Percentiles rank a stretch among this genome's conserved stretches.
Conservation (phyloP, 148 eudicot species). For the Rheum nobile region DNA sequence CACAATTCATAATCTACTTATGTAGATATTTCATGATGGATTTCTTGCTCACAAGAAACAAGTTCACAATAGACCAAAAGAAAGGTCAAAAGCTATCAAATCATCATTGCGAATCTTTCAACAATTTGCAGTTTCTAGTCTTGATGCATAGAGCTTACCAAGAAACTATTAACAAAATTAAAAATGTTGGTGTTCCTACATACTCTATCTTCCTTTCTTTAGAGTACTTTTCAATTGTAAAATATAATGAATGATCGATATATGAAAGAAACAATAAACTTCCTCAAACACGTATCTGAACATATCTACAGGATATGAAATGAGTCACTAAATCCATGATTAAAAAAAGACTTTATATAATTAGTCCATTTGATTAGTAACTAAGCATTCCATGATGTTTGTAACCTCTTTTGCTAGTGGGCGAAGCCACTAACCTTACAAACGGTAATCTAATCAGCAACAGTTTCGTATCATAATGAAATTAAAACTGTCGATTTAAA, state of each 20-base stretch:
- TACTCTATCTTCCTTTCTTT: neutral
- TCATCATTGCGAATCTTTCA: neutral
- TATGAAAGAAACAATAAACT: neutral
- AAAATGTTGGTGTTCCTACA: neutral
- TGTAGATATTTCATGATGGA: neutral
- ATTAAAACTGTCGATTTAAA: neutral
- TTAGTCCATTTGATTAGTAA: neutral
- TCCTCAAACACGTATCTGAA: neutral
- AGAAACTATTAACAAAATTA: neutral
- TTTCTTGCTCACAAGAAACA: neutral
- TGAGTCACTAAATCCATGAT: neutral
- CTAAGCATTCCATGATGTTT: neutral
- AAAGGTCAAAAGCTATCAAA: neutral
- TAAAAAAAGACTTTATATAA: neutral
- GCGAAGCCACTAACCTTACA: neutral
- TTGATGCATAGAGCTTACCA: neutral
- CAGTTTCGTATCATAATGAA: neutral
- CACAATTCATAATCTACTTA: neutral
- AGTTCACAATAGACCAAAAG: neutral
- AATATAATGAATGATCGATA: neutral
- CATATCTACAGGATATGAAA: neutral
- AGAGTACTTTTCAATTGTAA: neutral
- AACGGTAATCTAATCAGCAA: slow-evolving; percentile 4
- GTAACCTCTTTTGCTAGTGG: slow-evolving; percentile 1
- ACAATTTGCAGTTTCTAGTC: neutral